phyloP scores from a whole-genome alignment of 78 protist genomes.

The Acrasis kona region DNA sequence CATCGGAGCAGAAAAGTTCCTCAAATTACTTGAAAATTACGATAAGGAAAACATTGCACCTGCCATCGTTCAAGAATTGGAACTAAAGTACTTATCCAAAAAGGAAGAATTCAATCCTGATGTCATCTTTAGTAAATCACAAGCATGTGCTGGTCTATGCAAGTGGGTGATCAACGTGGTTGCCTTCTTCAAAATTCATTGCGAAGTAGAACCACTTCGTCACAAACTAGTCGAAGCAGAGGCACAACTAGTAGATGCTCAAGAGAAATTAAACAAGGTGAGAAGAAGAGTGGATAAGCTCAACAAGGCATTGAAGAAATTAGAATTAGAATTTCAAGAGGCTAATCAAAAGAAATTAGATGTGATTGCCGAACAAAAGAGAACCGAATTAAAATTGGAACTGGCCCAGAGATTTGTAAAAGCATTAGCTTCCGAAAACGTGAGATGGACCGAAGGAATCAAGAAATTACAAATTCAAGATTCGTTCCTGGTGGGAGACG shows the following conservation, averaged over 20 bases:
- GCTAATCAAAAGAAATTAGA: constrained; percentile 39
- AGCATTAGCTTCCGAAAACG: constrained; percentile 63
- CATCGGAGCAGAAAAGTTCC: too few species aligned
- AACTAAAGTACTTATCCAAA: too few species aligned
- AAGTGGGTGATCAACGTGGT: constrained; percentile 43
- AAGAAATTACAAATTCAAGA: constrained; percentile 5
- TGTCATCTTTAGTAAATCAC: constrained; percentile 20
- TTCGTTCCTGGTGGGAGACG: constrained; percentile 53
- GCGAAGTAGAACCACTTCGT: constrained; percentile 59
- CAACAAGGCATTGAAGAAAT: constrained; percentile 1
- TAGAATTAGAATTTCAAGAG: constrained; percentile 17
- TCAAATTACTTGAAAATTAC: too few species aligned
- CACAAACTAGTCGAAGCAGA: constrained; percentile 39
- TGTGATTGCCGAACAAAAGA: constrained; percentile 30
- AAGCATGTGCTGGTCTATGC: constrained; percentile 61
- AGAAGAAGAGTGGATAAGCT: constrained; percentile 1
- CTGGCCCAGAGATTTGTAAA: constrained; percentile 65
- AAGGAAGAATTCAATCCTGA: constrained; percentile 21
- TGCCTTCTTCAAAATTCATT: constrained; percentile 33
- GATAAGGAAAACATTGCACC: too few species aligned
- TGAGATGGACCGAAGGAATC: constrained; percentile 51
- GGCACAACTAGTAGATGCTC: constrained; percentile 15
- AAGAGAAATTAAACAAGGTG: constrained; percentile 16
- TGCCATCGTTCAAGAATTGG: too few species aligned
- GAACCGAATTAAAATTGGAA: constrained; percentile 21